Conservation (phyloP, 331 rosid genomes). For the Rosa hybrid region DNA sequence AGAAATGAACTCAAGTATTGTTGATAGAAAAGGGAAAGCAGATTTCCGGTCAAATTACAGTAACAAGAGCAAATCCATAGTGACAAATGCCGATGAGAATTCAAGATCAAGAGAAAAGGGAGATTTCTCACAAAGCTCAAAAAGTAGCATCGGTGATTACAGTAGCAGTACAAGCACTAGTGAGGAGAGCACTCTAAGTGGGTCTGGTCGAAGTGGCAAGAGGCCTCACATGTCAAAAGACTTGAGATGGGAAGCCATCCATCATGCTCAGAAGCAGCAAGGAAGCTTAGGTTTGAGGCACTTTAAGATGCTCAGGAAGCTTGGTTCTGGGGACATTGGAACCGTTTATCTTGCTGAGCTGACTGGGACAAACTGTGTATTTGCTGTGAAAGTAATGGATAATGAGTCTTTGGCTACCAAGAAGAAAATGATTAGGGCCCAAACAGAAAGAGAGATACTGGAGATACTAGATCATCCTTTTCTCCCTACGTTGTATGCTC, state of each 20-base stretch:
- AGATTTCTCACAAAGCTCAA: slow-evolving; percentile 92
- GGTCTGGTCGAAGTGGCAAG: slow-evolving; percentile 80
- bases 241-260: slow-evolving; percentile 93
- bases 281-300: slow-evolving; percentile 74
- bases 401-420: slow-evolving; percentile 77
- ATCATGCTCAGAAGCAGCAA: slow-evolving; percentile 61
- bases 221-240: slow-evolving; percentile 99
- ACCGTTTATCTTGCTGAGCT: slow-evolving; percentile 96
- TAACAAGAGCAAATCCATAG: slow-evolving; percentile 54
- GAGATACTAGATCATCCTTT: slow-evolving; percentile 96
- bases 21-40: slow-evolving; percentile 43
- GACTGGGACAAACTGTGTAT: slow-evolving; percentile 66
- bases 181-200: slow-evolving; percentile 79
- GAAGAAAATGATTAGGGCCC: slow-evolving; percentile 84
- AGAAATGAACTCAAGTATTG: slow-evolving; percentile 51
- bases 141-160: slow-evolving; percentile 92
- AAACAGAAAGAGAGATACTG: slow-evolving; percentile 93
- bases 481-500: slow-evolving; percentile 86
- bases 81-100: slow-evolving; percentile 59
- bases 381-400: slow-evolving; percentile 95
- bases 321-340: slow-evolving; percentile 98
- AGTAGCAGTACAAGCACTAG: slow-evolving; percentile 93
- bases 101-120: slow-evolving; percentile 86
- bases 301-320: slow-evolving; percentile 74
- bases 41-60: slow-evolving; percentile 49